Conservation (phyloP, 2,329 filamentous ascomycete genomes). For the Trichophyton simii region DNA sequence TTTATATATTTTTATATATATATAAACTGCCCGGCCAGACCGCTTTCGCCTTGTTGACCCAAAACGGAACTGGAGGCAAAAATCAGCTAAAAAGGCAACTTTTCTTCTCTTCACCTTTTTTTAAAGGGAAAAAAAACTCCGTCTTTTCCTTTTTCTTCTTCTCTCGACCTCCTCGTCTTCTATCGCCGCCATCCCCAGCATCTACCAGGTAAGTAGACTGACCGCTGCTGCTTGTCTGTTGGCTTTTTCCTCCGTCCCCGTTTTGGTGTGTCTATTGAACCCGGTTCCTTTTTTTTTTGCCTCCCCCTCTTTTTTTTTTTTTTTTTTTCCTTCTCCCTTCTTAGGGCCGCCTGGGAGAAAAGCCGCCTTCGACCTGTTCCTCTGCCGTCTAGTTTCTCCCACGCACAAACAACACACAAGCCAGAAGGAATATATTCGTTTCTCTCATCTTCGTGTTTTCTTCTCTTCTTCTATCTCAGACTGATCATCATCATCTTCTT, state of each 20-base stretch:
- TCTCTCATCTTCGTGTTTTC: background rate
- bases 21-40: background rate
- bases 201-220: background rate
- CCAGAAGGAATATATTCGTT: background rate
- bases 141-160: background rate
- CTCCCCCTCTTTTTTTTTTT: conserved; percentile 4
- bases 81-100: background rate
- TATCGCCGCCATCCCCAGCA: background rate
- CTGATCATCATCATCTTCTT: background rate
- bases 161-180: background rate
- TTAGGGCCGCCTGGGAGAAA: background rate
- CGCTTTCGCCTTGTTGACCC: background rate
- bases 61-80: no score
- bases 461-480: background rate
- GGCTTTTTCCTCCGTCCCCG: background rate
- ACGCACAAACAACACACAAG: background rate
- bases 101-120: background rate
- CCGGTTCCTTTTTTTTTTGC: conserved; percentile 5
- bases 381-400: background rate
- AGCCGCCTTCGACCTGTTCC: background rate
- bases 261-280: background rate
- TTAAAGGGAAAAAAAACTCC: background rate
- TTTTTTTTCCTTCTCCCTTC: background rate
- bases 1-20: background rate
- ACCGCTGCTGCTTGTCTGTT: background rate